Conservation (phyloP, 805 yeast genomes). For the Tetrapisispora taiwanensis region DNA sequence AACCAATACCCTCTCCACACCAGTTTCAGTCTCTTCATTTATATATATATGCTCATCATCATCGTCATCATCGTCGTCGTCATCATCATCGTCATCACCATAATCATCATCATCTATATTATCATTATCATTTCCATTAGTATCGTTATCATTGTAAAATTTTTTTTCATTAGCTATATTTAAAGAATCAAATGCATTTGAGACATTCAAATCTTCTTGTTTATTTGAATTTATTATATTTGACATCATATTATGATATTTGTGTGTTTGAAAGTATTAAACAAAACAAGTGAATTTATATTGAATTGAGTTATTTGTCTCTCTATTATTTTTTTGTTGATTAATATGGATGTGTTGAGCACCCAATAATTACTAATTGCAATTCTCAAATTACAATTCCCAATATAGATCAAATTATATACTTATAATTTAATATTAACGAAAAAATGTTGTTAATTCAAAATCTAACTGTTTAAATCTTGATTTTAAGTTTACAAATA, state of each 20-base stretch:
- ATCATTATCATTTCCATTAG: neutral
- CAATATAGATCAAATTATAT: too few relatives aligned
- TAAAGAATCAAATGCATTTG: neutral
- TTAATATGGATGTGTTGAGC: too few relatives aligned
- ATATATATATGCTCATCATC: slow-evolving; percentile 23
- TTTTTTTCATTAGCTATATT: neutral
- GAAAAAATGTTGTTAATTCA: too few relatives aligned
- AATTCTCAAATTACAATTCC: too few relatives aligned
- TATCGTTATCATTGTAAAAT: neutral
- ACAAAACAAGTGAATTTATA: too few relatives aligned
- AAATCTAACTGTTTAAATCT: too few relatives aligned
- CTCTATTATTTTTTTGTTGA: too few relatives aligned
- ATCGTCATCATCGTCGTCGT: slow-evolving; percentile 20
- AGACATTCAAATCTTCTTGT: neutral
- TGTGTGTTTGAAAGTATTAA: too few relatives aligned
- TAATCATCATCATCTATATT: slow-evolving; percentile 1
- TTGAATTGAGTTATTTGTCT: too few relatives aligned
- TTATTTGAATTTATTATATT: neutral
- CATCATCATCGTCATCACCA: slow-evolving; percentile 19
- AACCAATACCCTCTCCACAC: slow-evolving; percentile 24
- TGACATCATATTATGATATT: neutral
- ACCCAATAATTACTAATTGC: too few relatives aligned
- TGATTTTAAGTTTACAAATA: too few relatives aligned
- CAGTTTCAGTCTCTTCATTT: slow-evolving; percentile 27
- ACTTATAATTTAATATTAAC: too few relatives aligned